phyloP scores from a whole-genome alignment of 306 rosid genomes.

The Medicago ruthenica region DNA sequence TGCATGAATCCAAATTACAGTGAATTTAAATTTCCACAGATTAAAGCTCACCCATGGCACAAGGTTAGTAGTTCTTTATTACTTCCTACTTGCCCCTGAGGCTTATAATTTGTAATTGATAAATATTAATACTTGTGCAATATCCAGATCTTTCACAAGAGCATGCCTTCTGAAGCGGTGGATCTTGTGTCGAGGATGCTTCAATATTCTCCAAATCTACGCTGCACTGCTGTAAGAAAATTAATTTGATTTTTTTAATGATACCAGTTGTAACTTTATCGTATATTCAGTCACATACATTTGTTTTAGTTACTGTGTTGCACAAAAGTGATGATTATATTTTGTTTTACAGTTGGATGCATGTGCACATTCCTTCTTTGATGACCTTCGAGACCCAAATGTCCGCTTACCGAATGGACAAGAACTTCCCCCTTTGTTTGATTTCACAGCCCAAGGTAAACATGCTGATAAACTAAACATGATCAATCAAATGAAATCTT shows the following conservation, averaged over 20 bases:
- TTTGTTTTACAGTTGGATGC: conserved; percentile 78
- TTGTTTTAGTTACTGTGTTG: neutral
- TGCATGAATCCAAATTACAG: conserved; percentile 97
- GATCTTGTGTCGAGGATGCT: conserved; percentile 95
- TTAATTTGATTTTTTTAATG: conserved; percentile 12
- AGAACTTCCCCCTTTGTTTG: conserved; percentile 75
- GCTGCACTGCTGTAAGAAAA: conserved; percentile 86
- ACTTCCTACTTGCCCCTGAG: neutral
- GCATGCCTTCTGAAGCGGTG: conserved; percentile 83
- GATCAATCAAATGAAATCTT: neutral
- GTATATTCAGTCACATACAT: neutral
- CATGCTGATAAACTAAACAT: neutral
- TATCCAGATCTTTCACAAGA: conserved; percentile 79
- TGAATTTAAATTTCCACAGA: conserved; percentile 93
- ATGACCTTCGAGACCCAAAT: conserved; percentile 80
- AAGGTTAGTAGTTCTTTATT: conserved; percentile 62
- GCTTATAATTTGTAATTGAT: conserved; percentile 16
- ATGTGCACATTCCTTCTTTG: conserved; percentile 91
- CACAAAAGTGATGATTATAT: conserved; percentile 15
- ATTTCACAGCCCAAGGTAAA: conserved; percentile 91
- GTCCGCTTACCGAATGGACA: conserved; percentile 75
- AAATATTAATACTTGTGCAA: conserved; percentile 5
- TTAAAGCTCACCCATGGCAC: conserved; percentile 98
- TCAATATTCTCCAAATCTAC: conserved; percentile 94
- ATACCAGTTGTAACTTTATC: neutral